Evolutionary conservation across 768 basidiomycete species (phyloP).

Genomic region (Kwoniella sp.): DNA sequence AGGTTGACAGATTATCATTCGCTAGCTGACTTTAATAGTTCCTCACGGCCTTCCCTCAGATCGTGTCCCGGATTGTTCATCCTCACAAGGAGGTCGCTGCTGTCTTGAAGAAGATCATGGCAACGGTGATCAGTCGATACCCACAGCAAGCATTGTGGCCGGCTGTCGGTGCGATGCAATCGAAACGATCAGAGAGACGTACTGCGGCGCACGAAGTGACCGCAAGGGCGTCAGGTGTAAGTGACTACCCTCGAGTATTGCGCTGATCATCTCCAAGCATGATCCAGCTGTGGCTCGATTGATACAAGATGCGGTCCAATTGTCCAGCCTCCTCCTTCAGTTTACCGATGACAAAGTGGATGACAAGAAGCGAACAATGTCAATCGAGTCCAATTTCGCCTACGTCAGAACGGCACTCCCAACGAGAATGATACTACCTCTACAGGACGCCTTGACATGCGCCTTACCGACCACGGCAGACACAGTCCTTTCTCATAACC

Average conservation of each 20-base stretch:
- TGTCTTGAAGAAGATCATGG: slow-evolving; percentile 69
- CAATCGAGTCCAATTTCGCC: slow-evolving; percentile 59
- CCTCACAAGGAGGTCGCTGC: slow-evolving; percentile 65
- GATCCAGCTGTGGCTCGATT: slow-evolving; percentile 45
- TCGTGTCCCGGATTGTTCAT: slow-evolving; percentile 90
- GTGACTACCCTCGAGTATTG: not conserved
- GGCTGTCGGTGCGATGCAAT: slow-evolving; percentile 84
- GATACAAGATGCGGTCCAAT: slow-evolving; percentile 37
- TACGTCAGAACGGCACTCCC: slow-evolving; percentile 61
- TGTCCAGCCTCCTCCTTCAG: slow-evolving; percentile 38
- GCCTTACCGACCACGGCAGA: slow-evolving; percentile 73
- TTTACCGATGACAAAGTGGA: slow-evolving; percentile 45
- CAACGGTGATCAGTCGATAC: slow-evolving; percentile 73
- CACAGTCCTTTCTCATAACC: slow-evolving; percentile 66
- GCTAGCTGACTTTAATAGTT: slow-evolving; percentile 64
- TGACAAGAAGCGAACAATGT: slow-evolving; percentile 38
- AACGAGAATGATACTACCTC: slow-evolving; percentile 77
- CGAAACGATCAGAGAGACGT: slow-evolving; percentile 68
- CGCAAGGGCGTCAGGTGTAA: not conserved
- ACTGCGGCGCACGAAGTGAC: slow-evolving; percentile 62
- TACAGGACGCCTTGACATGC: slow-evolving; percentile 89
- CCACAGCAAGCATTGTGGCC: slow-evolving; percentile 93
- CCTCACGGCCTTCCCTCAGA: slow-evolving; percentile 94
- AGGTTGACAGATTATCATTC: slow-evolving; percentile 17
- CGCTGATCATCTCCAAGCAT: not conserved